phyloP scores from a whole-genome alignment of 768 basidiomycete species.

The Leccinum barrowsii region DNA sequence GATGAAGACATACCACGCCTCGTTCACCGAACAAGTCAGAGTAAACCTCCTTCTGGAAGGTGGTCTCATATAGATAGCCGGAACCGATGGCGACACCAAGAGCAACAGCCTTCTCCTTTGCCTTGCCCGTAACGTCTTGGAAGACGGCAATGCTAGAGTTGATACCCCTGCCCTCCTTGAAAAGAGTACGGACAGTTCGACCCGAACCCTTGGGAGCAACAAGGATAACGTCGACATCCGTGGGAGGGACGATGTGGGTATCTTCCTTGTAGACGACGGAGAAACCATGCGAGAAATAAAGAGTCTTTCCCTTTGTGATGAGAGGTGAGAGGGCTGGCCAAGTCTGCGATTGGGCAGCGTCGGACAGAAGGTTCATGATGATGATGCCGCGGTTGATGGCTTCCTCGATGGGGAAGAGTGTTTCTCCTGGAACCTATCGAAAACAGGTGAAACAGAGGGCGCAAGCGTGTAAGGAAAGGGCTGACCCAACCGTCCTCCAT shows the following conservation, averaged over 20 bases:
- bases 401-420: constrained; percentile 96
- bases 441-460: not conserved
- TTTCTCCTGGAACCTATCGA: constrained; percentile 86
- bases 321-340: constrained; percentile 88
- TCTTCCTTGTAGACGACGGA: constrained; percentile 98
- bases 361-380: constrained; percentile 99
- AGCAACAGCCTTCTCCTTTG: constrained; percentile 94
- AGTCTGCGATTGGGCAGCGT: constrained; percentile 97
- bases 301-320: constrained; percentile 99
- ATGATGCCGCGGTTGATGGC: constrained; percentile 94
- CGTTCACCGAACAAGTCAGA: constrained; percentile 99
- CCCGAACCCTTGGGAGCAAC: constrained; percentile 99
- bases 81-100: constrained; percentile 93
- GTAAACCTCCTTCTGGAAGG: constrained; percentile 99
- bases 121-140: constrained; percentile 98
- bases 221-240: constrained; percentile 97
- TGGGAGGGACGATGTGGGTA: constrained; percentile 88
- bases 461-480: constrained; percentile 7
- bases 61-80: constrained; percentile 98
- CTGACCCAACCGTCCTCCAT: constrained; percentile 92
- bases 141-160: constrained; percentile 93
- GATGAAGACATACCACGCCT: constrained; percentile 76
- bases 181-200: constrained; percentile 97
- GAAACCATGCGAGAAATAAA: constrained; percentile 99
- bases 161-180: constrained; percentile 99